Conservation (phyloP, 768 basidiomycete species). For the Russula sp. region DNA sequence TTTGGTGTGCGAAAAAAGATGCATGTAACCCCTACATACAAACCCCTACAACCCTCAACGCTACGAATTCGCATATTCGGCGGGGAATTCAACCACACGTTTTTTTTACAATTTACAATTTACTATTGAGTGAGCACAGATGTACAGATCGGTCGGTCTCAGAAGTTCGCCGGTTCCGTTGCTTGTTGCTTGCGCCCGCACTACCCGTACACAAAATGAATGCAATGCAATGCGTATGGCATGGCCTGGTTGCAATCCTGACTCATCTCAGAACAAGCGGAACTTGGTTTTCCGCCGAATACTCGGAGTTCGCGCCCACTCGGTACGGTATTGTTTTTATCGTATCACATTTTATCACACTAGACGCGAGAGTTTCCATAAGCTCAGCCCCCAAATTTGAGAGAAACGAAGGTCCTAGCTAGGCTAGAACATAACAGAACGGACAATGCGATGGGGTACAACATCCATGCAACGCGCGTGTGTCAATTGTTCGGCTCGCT, state of each 20-base stretch:
- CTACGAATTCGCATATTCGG: too few relatives aligned
- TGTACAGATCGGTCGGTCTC: slow-evolving; percentile 9
- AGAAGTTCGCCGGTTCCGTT: slow-evolving; percentile 5
- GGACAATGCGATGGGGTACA: background rate
- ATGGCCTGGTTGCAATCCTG: background rate
- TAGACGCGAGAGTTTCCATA: slow-evolving; percentile 7
- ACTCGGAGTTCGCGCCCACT: background rate
- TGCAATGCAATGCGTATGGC: too few relatives aligned
- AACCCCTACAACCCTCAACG: background rate
- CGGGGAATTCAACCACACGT: too few relatives aligned
- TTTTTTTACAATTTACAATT: too few relatives aligned
- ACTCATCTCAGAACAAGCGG: background rate
- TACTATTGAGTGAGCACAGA: too few relatives aligned
- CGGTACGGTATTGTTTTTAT: too few relatives aligned
- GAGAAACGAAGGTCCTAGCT: slow-evolving; percentile 17
- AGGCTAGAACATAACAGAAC: slow-evolving; percentile 5
- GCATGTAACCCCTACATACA: too few relatives aligned
- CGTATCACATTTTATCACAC: background rate
- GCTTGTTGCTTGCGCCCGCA: too few relatives aligned
- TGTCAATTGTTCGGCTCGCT: slow-evolving; percentile 10
- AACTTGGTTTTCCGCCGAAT: background rate
- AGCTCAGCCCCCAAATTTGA: slow-evolving; percentile 14
- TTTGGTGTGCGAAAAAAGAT: background rate
- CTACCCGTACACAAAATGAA: too few relatives aligned
- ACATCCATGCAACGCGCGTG: background rate